A percentile compares a stretch with the other conserved stretches of the same genome.
phyloP scores from a whole-genome alignment of 2,329 filamentous ascomycete genomes.

The Aspergillus amoenus region DNA sequence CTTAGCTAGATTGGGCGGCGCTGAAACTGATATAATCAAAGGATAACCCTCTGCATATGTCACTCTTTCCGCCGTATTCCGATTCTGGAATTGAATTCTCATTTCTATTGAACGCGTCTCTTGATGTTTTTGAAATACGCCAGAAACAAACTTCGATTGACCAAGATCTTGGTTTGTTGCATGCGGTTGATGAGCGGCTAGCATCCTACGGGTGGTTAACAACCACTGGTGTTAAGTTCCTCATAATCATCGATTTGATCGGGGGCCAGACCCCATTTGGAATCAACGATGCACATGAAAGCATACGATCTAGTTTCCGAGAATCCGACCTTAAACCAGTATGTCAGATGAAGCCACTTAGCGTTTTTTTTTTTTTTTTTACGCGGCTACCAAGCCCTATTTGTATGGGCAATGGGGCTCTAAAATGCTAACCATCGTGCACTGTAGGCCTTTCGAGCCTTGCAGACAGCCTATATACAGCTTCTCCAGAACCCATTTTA shows the following conservation, averaged over 20 bases:
- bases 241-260: constrained; percentile 88
- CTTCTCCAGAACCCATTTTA: constrained; percentile 95
- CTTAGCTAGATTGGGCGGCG: not conserved
- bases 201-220: constrained; percentile 96
- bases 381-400: not conserved
- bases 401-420: not conserved
- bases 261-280: constrained; percentile 56
- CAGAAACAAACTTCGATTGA: constrained; percentile 70
- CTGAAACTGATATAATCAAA: constrained; percentile 39
- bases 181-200: constrained; percentile 89
- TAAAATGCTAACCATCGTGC: not conserved
- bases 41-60: constrained; percentile 96
- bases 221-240: constrained; percentile 88
- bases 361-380: not conserved
- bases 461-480: constrained; percentile 88
- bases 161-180: constrained; percentile 86
- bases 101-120: constrained; percentile 83
- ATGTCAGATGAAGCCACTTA: constrained; percentile 32
- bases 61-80: constrained; percentile 77
- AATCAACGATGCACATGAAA: constrained; percentile 30
- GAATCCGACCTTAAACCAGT: constrained; percentile 87
- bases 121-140: constrained; percentile 91
- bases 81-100: constrained; percentile 74
- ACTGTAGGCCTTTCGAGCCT: constrained; percentile 73
- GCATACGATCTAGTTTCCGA: constrained; percentile 63